Evolutionary conservation across 208 protist genomes (phyloP), one percentile per base, ranked within the genome.

Genomic region (Leishmania gerbilli): DNA sequence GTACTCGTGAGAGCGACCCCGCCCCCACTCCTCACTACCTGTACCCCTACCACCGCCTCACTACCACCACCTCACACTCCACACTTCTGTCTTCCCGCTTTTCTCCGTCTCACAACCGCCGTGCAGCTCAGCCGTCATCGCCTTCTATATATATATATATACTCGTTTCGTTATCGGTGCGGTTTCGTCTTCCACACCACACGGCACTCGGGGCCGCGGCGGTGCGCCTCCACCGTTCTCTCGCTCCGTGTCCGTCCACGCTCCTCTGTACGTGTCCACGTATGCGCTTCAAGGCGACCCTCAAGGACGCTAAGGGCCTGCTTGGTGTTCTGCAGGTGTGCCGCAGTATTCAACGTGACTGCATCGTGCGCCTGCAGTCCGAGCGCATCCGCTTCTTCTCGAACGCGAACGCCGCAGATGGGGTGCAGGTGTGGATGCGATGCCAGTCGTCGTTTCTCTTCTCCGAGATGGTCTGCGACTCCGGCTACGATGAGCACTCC

Each of bases 221-320:
- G 8, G 69, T 51, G 67, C 15, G 19, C 37, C 65, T 69, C 34
- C 37, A 4, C 65, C n/a, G 24, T 8, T 71, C 40, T 49, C 42
- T 31, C 67, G 3, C 40, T 31, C 13, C 40, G 67, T 69, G 13
- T 45, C 15, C 21, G 11, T 49, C 17, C 67, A 31, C 27, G 7
- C 0, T 42, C 13, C 62, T 31, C 7, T 49, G 27, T 37, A 19
- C 24, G 4, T 45, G 31, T 1, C 3, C 8, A 13, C 27, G 19
- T 31, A 97, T 97, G 94, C 92, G 92, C 67, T 93, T 97, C 74
- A 95, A 93, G 55, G 92, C 94, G 0, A 90, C 81, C 17, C 71
- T 97, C 60, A 84, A 89, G 3, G 91, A 97, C 45, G 83, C 88
- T 7, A 85, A 87, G 69, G 82, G 87, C 27, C 76, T 97, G 4